Conservation (phyloP, 192 early-diverging fungal genomes). For the Podila epigama region DNA sequence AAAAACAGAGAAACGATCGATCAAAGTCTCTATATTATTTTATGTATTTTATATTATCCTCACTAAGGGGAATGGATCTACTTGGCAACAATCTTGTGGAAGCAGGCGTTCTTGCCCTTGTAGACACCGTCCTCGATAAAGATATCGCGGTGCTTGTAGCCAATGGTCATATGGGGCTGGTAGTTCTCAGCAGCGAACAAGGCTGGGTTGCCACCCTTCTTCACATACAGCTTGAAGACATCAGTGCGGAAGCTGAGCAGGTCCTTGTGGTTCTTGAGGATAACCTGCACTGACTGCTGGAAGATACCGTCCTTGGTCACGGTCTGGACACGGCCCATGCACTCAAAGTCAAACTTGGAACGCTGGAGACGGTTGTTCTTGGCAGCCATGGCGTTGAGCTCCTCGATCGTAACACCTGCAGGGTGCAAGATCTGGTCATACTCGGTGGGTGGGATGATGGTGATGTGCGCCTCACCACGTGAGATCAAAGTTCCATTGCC, state of each 20-base stretch:
- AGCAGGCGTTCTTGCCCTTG: conserved; percentile 75
- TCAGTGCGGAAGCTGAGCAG: conserved; percentile 59
- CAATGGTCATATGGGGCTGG: conserved; percentile 76
- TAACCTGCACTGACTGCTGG: conserved; percentile 36
- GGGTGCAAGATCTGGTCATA: conserved; percentile 59
- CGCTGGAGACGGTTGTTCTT: conserved; percentile 59
- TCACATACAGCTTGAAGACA: conserved; percentile 62
- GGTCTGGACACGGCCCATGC: conserved; percentile 63
- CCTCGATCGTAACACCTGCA: conserved; percentile 67
- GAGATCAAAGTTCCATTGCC: conserved; percentile 41
- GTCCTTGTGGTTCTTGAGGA: conserved; percentile 42
- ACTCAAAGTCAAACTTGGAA: conserved; percentile 61
- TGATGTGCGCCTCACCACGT: conserved; percentile 74
- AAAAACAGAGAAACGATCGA: too few species aligned
- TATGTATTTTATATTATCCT: too few species aligned
- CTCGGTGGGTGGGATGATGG: conserved; percentile 75
- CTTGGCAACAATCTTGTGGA: conserved; percentile 54
- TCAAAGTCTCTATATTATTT: too few species aligned
- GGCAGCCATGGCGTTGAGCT: conserved; percentile 66
- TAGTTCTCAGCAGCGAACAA: conserved; percentile 70
- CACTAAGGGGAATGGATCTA: too few species aligned
- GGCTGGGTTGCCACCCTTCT: conserved; percentile 72
- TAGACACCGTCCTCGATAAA: conserved; percentile 72
- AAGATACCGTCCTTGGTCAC: conserved; percentile 22
- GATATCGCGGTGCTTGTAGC: conserved; percentile 68